These are phyloP conservation scores for Talaromyces wortmannii DNA, from an alignment of 495 filamentous ascomycete species.

Conservation along the genomic window DNA sequence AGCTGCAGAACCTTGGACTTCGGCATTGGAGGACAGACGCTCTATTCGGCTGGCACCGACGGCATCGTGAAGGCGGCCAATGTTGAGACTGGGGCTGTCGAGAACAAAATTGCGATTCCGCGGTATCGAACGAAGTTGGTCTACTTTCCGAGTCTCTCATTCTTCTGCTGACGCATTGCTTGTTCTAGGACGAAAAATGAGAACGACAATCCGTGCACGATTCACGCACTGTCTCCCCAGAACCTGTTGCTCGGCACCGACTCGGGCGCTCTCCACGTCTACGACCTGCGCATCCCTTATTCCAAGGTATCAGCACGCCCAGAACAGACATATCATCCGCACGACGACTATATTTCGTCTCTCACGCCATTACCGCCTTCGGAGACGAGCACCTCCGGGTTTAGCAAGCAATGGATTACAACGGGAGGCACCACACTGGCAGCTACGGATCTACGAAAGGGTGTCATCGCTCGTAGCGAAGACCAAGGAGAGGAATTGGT, in stretches of 20 bases:
- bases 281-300: constrained; percentile 72
- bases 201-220: constrained; percentile 65
- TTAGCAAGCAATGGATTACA: constrained; percentile 85
- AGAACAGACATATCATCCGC: constrained; percentile 72
- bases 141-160: neutral
- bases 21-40: constrained; percentile 61
- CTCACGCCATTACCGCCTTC: constrained; percentile 77
- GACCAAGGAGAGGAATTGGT: constrained; percentile 92
- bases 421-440: constrained; percentile 87
- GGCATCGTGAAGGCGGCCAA: constrained; percentile 82
- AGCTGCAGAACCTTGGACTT: constrained; percentile 79
- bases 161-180: too few relatives aligned
- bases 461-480: constrained; percentile 78
- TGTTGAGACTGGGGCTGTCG: constrained; percentile 70
- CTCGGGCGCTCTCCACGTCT: constrained; percentile 80
- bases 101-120: constrained; percentile 59
- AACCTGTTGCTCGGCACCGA: constrained; percentile 88
- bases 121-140: constrained; percentile 29
- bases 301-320: constrained; percentile 50
- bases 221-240: constrained; percentile 77
- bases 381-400: constrained; percentile 70
- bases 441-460: constrained; percentile 77
- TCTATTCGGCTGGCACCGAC: constrained; percentile 90
- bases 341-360: constrained; percentile 89
- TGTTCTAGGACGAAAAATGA: constrained; percentile 1